Base-by-base conservation (phyloP, 805 yeast genomes). In the Saccharomyces mikatae region DNA sequence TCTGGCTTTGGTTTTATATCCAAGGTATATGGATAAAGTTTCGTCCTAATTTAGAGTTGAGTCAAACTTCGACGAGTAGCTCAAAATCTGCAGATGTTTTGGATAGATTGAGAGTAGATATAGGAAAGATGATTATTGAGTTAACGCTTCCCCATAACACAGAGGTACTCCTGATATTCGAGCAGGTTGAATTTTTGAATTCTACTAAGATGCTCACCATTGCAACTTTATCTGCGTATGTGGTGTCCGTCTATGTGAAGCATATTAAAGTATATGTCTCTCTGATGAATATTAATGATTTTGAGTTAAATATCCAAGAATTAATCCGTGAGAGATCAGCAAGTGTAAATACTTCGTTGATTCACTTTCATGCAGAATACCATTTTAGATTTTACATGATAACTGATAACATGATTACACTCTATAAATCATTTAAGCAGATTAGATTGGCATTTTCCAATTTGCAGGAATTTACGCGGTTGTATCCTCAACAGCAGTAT, bases 351-450 rank as follows among this genome's bases (percentile, higher is more conserved):
- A 50, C 68, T 0, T 54, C 66, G 5, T 51, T 58, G 1, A 58
- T 70, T 13, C 60, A 61, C 41, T 50, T 70, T 1, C 68, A 62
- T 36, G 66, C 71, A 1, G 74, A 71, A 49, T 69, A 70, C 44
- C 73, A 71, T 53, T 67, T 68, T 47, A 66, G 67, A 49, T 64
- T 81, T 53, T 81, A 78, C 64, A 76, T 76, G 6, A 77, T 81
- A 32, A 71, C 79, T 41, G 84, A 80, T 55, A 79, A 79, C 54
- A 57, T 78, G 4, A 73, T 80, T 10, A 75, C 81, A 0, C 68
- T 77, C 54, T 73, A 72, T 50, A 81, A 81, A 58, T 73, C 83
- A 0, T 64, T 72, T 6, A 73, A 67, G 48, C 84, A 80, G 57
- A 68, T 81, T 6, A 58, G 59, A 26, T 67, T 65, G 21, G 78